These are phyloP conservation scores for Viridothelium virens DNA, from an alignment of 495 filamentous ascomycete species.

Conservation along the genomic window DNA sequence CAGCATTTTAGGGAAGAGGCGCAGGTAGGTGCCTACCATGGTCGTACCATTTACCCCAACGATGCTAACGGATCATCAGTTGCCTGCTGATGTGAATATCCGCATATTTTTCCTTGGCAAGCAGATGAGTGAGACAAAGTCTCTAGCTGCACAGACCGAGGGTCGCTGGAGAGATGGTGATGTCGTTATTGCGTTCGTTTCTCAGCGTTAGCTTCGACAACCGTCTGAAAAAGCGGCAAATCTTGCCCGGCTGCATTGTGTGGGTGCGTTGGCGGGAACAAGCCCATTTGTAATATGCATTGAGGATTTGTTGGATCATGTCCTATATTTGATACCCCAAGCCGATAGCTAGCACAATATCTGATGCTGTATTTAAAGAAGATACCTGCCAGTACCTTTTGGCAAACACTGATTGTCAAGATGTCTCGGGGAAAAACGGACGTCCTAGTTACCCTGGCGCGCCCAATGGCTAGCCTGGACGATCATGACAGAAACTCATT, in stretches of 20 bases:
- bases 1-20: slow-evolving; percentile 52
- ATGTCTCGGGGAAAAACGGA: neutral
- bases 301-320: neutral
- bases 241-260: neutral
- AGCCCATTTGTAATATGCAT: neutral
- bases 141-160: slow-evolving; percentile 51
- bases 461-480: too few relatives aligned
- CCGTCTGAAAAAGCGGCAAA: neutral
- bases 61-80: slow-evolving; percentile 52
- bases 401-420: too few relatives aligned
- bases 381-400: neutral
- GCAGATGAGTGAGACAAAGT: slow-evolving; percentile 58
- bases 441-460: neutral
- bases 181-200: slow-evolving; percentile 73
- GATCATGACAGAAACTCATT: too few relatives aligned
- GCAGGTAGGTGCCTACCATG: slow-evolving; percentile 52
- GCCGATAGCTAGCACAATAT: neutral
- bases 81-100: slow-evolving; percentile 49
- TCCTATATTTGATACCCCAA: neutral
- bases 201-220: slow-evolving; percentile 25
- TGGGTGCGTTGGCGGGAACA: neutral
- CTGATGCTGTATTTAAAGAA: neutral
- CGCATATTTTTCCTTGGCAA: slow-evolving; percentile 72
- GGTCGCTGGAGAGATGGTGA: slow-evolving; percentile 62
- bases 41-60: slow-evolving; percentile 22